Base-by-base conservation (phyloP, 2,329 filamentous ascomycete genomes). In the Tolypocladium ophioglossoides region DNA sequence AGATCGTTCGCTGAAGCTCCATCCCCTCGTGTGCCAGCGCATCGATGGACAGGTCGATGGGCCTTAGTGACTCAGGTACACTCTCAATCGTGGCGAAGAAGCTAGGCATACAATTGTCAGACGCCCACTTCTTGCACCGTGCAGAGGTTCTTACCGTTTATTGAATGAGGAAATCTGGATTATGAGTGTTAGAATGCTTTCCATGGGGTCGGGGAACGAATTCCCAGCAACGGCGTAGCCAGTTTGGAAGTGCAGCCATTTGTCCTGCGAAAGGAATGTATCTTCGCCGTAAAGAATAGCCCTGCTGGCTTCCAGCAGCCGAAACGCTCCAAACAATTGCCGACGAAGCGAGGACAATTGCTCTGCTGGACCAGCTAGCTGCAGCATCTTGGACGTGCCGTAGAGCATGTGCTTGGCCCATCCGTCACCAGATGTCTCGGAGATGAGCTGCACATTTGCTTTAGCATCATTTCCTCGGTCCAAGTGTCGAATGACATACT, bases 331-430 rank as follows among this genome's bases (percentile, higher is more conserved):
- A 35, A 66, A 54, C 1, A 67, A 53, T 14, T 38, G 58, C 20
- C 39, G 38, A 6, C 41, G 48, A 46, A 46, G 22, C 4, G 63
- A 54, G 4, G 39, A 37, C 4, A 20, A 58, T 1, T 1, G n/a
- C 1, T 16, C 24, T 2, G 3, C 37, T 9, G 44, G 30, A 0
- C 53, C 54, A 1, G 49, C 40, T 0, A 57, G 32, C 20, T 65
- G 56, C 16, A 67, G 41, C 18, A 67, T 52, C 11, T 41, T 60
- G 0, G 58, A 59, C 7, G 60, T 63, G 11, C 64, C 65, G 38
- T 61, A 62, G 0, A 63, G 20, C 63, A 67, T 65, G 10, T 68
- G 65, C 9, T 55, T 63, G 1, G 57, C 56, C 64, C 63, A 68
- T 16, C 56, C 53, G 0, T 63, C 62, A 6, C 58, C 61, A 2